phyloP scores from a whole-genome alignment of 2,329 filamentous ascomycete genomes.

The Ophiocordyceps unilateralis region DNA sequence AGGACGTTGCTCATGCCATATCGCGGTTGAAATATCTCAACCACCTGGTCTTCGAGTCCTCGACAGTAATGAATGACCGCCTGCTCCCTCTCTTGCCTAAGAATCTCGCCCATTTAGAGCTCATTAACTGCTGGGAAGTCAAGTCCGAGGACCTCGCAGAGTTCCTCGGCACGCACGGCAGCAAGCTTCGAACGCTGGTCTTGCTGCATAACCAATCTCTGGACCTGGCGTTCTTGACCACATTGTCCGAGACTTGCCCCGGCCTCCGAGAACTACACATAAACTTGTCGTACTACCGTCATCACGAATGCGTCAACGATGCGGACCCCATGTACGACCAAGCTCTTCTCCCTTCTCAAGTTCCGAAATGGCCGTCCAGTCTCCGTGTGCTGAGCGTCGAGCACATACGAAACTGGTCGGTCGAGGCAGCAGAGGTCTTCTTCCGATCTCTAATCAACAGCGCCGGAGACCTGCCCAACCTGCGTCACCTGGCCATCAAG shows the following conservation, averaged over 20 bases:
- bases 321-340: conserved; percentile 58
- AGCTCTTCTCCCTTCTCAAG: conserved; percentile 43
- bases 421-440: conserved; percentile 55
- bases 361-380: conserved; percentile 62
- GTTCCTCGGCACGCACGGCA: conserved; percentile 53
- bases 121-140: conserved; percentile 67
- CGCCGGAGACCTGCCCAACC: conserved; percentile 44
- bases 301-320: conserved; percentile 49
- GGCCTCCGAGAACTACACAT: conserved; percentile 53
- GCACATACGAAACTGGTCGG: conserved; percentile 59
- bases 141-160: conserved; percentile 44
- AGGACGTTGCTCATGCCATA: conserved; percentile 16
- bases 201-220: conserved; percentile 68
- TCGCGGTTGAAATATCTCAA: conserved; percentile 41
- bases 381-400: conserved; percentile 58
- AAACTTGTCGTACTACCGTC: conserved; percentile 64
- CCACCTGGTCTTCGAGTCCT: conserved; percentile 58
- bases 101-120: conserved; percentile 47
- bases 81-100: conserved; percentile 54
- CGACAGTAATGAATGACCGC: conserved; percentile 48
- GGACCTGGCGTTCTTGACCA: conserved; percentile 54
- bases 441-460: conserved; percentile 62
- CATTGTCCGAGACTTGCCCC: conserved; percentile 51
- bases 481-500: conserved; percentile 57
- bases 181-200: conserved; percentile 46